Percentiles rank a stretch among this genome's conserved stretches.
These are phyloP conservation scores for Coriolopsis trogii DNA, from an alignment of 1,284 basidiomycete genomes.

Conservation along the genomic window DNA sequence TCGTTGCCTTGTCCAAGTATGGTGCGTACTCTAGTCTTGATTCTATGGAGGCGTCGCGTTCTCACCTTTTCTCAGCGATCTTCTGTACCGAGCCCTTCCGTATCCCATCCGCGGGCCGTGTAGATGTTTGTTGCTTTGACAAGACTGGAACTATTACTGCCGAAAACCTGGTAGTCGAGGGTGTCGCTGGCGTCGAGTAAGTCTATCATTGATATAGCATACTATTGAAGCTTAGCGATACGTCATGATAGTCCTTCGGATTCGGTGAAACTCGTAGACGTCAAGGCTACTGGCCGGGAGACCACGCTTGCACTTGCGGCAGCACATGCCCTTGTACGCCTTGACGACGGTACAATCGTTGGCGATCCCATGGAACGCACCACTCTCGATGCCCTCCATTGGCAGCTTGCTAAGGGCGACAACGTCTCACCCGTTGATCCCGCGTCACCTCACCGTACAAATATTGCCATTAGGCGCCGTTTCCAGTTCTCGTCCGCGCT, in stretches of 20 bases:
- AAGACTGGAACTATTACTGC: slow-evolving; percentile 98
- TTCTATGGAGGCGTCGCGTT: not conserved
- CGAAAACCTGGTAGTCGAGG: slow-evolving; percentile 93
- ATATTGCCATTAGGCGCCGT: slow-evolving; percentile 79
- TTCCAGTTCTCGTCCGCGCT: slow-evolving; percentile 97
- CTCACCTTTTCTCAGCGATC: slow-evolving; percentile 62
- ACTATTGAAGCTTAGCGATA: slow-evolving; percentile 11
- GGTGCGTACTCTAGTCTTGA: slow-evolving; percentile 50
- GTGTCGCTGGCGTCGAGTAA: slow-evolving; percentile 86
- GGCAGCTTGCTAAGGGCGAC: slow-evolving; percentile 87
- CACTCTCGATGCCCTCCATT: slow-evolving; percentile 89
- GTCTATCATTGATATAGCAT: slow-evolving; percentile 35
- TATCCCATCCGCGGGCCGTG: slow-evolving; percentile 90
- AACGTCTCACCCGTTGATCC: slow-evolving; percentile 61
- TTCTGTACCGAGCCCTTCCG: slow-evolving; percentile 98
- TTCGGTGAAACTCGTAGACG: slow-evolving; percentile 71
- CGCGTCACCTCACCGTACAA: slow-evolving; percentile 58
- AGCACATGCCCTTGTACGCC: slow-evolving; percentile 92
- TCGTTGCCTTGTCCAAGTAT: slow-evolving; percentile 92
- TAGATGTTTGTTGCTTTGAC: slow-evolving; percentile 97
- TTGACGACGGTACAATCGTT: slow-evolving; percentile 92
- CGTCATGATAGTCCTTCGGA: slow-evolving; percentile 51
- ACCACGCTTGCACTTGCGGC: slow-evolving; percentile 91
- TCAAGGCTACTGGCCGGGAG: slow-evolving; percentile 76
- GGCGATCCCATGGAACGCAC: slow-evolving; percentile 99